These are phyloP conservation scores for Acanthamoeba royreba DNA, from an alignment of 208 protist genomes.

Conservation along the genomic window DNA sequence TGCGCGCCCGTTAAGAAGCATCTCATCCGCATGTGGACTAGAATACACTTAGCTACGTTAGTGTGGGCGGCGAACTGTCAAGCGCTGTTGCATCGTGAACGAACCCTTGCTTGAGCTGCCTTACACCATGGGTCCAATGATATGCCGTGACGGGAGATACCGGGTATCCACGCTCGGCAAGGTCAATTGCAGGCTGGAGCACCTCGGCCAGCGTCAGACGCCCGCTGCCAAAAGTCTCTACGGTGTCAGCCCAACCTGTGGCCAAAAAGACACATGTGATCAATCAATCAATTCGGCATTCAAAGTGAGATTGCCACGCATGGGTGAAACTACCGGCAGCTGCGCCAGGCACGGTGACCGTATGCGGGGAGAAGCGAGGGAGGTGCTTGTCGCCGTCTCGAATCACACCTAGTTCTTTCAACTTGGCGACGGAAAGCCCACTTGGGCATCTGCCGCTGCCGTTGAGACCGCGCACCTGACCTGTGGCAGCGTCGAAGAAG, in stretches of 20 bases:
- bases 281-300: too few relatives aligned
- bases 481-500: conserved; percentile 57
- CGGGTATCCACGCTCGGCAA: conserved; percentile 66
- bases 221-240: conserved; percentile 71
- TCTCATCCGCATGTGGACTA: neutral
- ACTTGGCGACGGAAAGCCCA: conserved; percentile 48
- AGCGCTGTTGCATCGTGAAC: neutral
- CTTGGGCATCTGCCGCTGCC: conserved; percentile 67
- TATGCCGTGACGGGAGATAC: conserved; percentile 50
- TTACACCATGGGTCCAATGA: conserved; percentile 25
- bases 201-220: conserved; percentile 58
- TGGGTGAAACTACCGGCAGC: neutral
- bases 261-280: neutral
- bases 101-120: neutral
- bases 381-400: neutral
- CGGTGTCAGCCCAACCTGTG: conserved; percentile 71
- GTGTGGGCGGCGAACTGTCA: too few relatives aligned
- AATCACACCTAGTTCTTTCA: neutral
- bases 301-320: too few relatives aligned
- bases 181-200: conserved; percentile 69
- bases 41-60: too few relatives aligned
- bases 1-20: conserved; percentile 43
- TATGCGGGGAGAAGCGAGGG: neutral
- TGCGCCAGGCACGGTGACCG: conserved; percentile 77
- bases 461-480: conserved; percentile 70